Percentiles rank a stretch among this genome's conserved stretches.
phyloP scores from a whole-genome alignment of 2,329 filamentous ascomycete species.

The Epichloe sp. region DNA sequence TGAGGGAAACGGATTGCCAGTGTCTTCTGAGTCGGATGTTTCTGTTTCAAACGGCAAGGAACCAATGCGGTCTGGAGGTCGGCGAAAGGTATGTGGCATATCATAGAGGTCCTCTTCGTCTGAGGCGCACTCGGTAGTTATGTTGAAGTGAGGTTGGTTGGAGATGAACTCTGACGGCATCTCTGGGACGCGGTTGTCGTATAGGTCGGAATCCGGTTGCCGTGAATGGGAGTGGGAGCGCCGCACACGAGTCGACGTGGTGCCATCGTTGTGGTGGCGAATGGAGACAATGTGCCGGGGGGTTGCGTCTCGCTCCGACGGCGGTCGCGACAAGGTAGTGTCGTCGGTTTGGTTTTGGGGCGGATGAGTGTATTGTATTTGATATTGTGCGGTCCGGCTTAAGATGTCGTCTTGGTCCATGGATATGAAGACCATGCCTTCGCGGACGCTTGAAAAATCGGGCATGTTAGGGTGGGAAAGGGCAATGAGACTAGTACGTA shows the following conservation, averaged over 20 bases:
- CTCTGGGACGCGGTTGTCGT: conserved; percentile 35
- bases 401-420: conserved; percentile 73
- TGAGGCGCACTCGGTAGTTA: conserved; percentile 48
- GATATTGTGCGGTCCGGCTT: conserved; percentile 58
- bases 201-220: conserved; percentile 27
- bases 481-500: not conserved
- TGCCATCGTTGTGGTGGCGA: conserved; percentile 38
- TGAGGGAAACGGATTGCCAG: conserved; percentile 14
- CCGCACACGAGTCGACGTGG: conserved; percentile 14
- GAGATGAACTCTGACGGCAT: conserved; percentile 42
- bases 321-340: conserved; percentile 3
- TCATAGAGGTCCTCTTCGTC: conserved; percentile 35
- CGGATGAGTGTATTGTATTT: conserved; percentile 47
- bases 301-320: conserved; percentile 11
- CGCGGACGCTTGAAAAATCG: conserved; percentile 50
- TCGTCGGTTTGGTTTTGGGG: conserved; percentile 4
- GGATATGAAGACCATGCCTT: conserved; percentile 83
- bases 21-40: conserved; percentile 22
- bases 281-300: conserved; percentile 33
- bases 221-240: conserved; percentile 13
- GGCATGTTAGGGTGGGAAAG: not conserved
- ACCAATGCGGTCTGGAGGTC: conserved; percentile 39
- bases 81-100: conserved; percentile 18
- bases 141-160: conserved; percentile 34
- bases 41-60: conserved; percentile 41